phyloP scores from a whole-genome alignment of 495 filamentous ascomycete genomes.

The Xylaria palmicola region DNA sequence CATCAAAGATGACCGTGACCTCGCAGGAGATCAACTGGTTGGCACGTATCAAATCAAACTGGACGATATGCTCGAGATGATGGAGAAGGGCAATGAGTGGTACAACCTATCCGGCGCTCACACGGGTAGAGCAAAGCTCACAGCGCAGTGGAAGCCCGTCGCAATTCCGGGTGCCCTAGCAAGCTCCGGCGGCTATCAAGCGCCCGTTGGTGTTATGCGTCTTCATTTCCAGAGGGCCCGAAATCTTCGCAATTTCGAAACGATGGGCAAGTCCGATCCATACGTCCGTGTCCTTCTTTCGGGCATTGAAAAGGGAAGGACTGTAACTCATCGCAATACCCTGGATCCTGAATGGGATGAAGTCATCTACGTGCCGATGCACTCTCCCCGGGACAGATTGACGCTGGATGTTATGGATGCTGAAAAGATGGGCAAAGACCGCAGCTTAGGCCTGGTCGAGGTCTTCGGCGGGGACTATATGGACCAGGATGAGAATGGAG shows the following conservation, averaged over 20 bases:
- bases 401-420: slow-evolving; percentile 95
- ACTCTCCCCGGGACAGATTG: slow-evolving; percentile 79
- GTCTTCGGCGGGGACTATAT: slow-evolving; percentile 77
- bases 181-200: slow-evolving; percentile 84
- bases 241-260: slow-evolving; percentile 86
- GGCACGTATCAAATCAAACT: slow-evolving; percentile 93
- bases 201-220: slow-evolving; percentile 90
- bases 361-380: slow-evolving; percentile 89
- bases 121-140: slow-evolving; percentile 83
- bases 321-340: slow-evolving; percentile 94
- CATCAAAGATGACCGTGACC: slow-evolving; percentile 91
- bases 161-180: slow-evolving; percentile 68
- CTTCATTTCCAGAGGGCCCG: slow-evolving; percentile 84
- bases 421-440: slow-evolving; percentile 83
- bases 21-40: slow-evolving; percentile 77
- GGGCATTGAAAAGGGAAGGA: slow-evolving; percentile 83
- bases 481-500: slow-evolving; percentile 70
- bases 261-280: slow-evolving; percentile 94
- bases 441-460: slow-evolving; percentile 77
- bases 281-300: slow-evolving; percentile 87
- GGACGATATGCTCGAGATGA: slow-evolving; percentile 86
- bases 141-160: slow-evolving; percentile 92
- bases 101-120: slow-evolving; percentile 82
- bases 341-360: slow-evolving; percentile 96
- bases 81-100: slow-evolving; percentile 93